Evolutionary conservation across 2,329 filamentous ascomycete genomes (phyloP).

Genomic region (Elsinoe australis): DNA sequence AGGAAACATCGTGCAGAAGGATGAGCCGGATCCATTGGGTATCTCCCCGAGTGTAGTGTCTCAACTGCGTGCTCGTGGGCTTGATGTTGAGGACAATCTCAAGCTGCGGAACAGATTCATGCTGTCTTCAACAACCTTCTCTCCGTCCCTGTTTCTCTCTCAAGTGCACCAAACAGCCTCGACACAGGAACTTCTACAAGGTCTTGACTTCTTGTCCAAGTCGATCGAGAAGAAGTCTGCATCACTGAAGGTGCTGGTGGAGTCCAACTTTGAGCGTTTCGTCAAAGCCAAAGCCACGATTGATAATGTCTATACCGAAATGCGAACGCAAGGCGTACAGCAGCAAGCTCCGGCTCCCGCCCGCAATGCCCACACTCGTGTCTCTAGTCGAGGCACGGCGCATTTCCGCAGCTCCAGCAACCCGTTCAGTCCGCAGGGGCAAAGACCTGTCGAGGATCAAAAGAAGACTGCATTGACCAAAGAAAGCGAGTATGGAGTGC

Average conservation of each 20-base stretch:
- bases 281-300: slow-evolving; percentile 96
- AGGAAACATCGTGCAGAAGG: slow-evolving; percentile 74
- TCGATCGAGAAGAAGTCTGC: slow-evolving; percentile 98
- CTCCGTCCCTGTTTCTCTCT: slow-evolving; percentile 81
- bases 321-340: slow-evolving; percentile 64
- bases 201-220: slow-evolving; percentile 75
- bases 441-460: slow-evolving; percentile 43
- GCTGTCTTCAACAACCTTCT: slow-evolving; percentile 91
- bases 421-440: slow-evolving; percentile 29
- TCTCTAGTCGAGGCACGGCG: slow-evolving; percentile 54
- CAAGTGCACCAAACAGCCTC: slow-evolving; percentile 83
- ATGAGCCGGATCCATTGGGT: slow-evolving; percentile 90
- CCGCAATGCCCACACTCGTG: slow-evolving; percentile 52
- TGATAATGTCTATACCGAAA: slow-evolving; percentile 97
- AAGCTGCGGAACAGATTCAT: slow-evolving; percentile 76
- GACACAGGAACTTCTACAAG: slow-evolving; percentile 69
- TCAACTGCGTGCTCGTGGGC: slow-evolving; percentile 64
- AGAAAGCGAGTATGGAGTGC: slow-evolving; percentile 83
- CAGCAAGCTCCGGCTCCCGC: slow-evolving; percentile 25
- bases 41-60: slow-evolving; percentile 77
- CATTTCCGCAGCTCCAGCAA: slow-evolving; percentile 34
- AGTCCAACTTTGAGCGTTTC: slow-evolving; percentile 97
- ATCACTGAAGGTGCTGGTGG: slow-evolving; percentile 89
- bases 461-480: slow-evolving; percentile 88
- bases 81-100: slow-evolving; percentile 74